phyloP scores from a whole-genome alignment of 306 rosid genomes.

The Sicyos edulis region DNA sequence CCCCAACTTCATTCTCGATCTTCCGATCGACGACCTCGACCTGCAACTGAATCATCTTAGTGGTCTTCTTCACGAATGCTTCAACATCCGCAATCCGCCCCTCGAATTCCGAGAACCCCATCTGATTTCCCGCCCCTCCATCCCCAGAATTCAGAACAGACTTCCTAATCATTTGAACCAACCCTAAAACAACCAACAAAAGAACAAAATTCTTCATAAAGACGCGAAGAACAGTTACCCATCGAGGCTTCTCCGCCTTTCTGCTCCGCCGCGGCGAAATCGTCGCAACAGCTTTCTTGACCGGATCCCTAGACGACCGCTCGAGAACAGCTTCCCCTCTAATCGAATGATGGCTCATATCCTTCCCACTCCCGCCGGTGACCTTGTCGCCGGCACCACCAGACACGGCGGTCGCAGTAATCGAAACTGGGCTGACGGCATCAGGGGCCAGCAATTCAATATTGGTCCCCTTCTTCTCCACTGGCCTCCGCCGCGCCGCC shows the following conservation, averaged over 20 bases:
- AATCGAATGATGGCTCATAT: constrained; percentile 75
- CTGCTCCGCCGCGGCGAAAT: constrained; percentile 34
- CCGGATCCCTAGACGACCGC: constrained; percentile 42
- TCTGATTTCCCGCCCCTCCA: constrained; percentile 21
- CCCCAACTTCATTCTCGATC: constrained; percentile 54
- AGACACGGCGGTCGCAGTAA: constrained; percentile 19
- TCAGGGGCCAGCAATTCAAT: constrained; percentile 58
- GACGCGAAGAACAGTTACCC: constrained; percentile 56
- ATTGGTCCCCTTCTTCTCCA: constrained; percentile 51
- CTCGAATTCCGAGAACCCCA: constrained; percentile 59
- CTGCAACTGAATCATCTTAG: constrained; percentile 68
- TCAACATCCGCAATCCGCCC: constrained; percentile 71
- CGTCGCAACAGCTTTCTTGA: constrained; percentile 35
- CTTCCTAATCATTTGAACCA: constrained; percentile 52
- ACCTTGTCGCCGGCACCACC: constrained; percentile 28
- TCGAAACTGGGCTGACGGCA: constrained; percentile 30
- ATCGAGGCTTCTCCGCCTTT: constrained; percentile 51
- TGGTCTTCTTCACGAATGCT: constrained; percentile 46
- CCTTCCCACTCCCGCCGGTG: constrained; percentile 35
- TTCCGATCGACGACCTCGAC: constrained; percentile 77
- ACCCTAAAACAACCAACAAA: constrained; percentile 40
- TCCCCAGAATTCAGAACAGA: constrained; percentile 38
- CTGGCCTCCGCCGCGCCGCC: constrained; percentile 71
- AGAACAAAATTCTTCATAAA: constrained; percentile 50
- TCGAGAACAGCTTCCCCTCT: constrained; percentile 50